Base-by-base conservation (phyloP, 306 rosid genomes). In the Elaeagnus macrophylla region DNA sequence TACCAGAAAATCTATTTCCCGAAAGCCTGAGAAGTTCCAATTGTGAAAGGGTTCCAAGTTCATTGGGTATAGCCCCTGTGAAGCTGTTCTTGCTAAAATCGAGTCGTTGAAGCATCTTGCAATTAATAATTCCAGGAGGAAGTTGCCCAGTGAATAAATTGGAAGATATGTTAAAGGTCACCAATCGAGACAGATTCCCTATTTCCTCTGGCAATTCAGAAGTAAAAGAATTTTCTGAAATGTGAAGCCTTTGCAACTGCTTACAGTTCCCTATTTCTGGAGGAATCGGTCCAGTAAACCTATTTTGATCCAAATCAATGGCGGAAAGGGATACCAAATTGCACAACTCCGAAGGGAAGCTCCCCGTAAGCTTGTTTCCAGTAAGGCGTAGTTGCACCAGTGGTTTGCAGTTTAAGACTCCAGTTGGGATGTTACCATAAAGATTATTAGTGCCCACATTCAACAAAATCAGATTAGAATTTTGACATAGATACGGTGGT, bases 11-110 rank as follows among this genome's bases (percentile, higher is more conserved):
- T 18, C 76, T 68, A 66, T 93, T 87, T 35, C 78, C 74, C 7
- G 96, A 84, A 57, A 84, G 82, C 75, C 72, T 64, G 77, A 93
- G 89, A 56, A 84, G 62, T 84, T 93, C 99, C 83, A 93, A 67
- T 44, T 87, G 88, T 20, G 69, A 74, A 60, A 93, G 88, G 25
- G 82, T 80, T 74, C 96, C 99, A 8, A 88, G 57, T 78, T 82
- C 88, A 64, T 59, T 43, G 2, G 94, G 99, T 62, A 93, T 76
- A 60, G 83, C 60, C 48, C 73, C 84, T 5, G 48, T 42, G 42
- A 93, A 88, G 60, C 60, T 73, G 53, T 93, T 93, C 39, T 36
- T 64, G 57, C 99, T 84, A 65, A 93, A 83, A 66, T 93, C 99
- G 10, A 93, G 95, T 46, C 99, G 79, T 52, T 93, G 99, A 51